Evolutionary conservation across 2,329 filamentous ascomycete genomes (phyloP), one percentile per base, ranked within the genome.

Genomic region (Emydomyces testavorans): DNA sequence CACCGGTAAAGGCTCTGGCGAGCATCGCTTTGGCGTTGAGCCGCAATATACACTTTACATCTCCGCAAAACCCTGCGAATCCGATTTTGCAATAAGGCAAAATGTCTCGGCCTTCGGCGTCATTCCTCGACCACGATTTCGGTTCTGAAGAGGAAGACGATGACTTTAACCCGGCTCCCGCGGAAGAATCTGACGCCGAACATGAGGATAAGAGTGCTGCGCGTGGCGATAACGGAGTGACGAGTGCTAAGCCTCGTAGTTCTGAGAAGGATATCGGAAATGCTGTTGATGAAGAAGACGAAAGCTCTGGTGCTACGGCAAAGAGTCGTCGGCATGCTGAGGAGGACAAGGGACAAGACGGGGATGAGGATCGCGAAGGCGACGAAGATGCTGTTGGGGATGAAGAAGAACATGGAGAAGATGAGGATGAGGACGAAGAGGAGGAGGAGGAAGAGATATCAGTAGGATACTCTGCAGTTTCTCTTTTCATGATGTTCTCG

Each of bases 121-220:
- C 70, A 50, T 64, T 75, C 54, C 56, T 72, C 16, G 68, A 74
- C 55, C 67, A 74, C 40, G 68, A 75, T 53, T 74, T 75, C 49
- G 71, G 69, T 24, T 74, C 73, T 46, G 75, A 76, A 41, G 83
- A 85, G 48, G 85, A 92, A 43, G 88, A 93, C 57, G 83, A 90
- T 64, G 83, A 90, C 64, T 94, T 95, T 75, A 94, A 94, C 64
- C 89, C 88, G 43, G 79, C 76, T 41, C 82, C 83, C 16, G 82
- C 78, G 51, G 78, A 86, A 50, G 60, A 78, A 28, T 92, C 85
- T 2, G 85, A 90, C 55, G 80, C 79, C 42, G 84, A 87, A 51
- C 75, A 71, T 54, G 67, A 70, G 58, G 62, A 67, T 32, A 53
- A 54, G 36, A 40, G 35, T 41, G 61, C 54, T n/a, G n/a, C n/a